Evolutionary conservation across 495 filamentous ascomycete species (phyloP).

Genomic region (Letharia columbiana): DNA sequence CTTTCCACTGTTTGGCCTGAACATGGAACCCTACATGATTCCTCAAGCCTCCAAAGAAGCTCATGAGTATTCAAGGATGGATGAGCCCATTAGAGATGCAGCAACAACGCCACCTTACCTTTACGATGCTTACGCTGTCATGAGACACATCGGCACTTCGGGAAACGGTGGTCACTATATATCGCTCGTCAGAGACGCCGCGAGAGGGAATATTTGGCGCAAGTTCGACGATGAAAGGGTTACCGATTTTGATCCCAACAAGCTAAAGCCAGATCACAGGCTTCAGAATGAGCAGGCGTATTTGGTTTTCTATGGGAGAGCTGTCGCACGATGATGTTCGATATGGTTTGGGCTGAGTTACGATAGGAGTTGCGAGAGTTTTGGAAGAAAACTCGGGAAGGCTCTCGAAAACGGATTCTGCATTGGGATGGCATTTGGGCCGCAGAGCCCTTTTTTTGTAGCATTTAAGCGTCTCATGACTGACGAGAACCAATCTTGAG

Average conservation of each 20-base stretch:
- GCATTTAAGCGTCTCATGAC: conserved; percentile 5
- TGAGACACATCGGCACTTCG: conserved; percentile 56
- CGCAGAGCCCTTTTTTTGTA: neutral
- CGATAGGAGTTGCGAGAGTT: neutral
- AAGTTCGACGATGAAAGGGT: conserved; percentile 56
- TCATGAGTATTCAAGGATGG: conserved; percentile 6
- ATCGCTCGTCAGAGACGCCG: conserved; percentile 53
- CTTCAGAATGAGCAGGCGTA: conserved; percentile 59
- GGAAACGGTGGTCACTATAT: conserved; percentile 64
- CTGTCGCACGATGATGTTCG: conserved; percentile 39
- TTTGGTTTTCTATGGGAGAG: conserved; percentile 57
- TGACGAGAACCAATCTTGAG: neutral
- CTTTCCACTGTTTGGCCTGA: conserved; percentile 57
- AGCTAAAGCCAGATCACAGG: conserved; percentile 38
- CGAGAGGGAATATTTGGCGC: conserved; percentile 49
- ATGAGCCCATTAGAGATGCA: conserved; percentile 29
- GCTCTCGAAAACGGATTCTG: neutral
- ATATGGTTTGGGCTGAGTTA: conserved; percentile 6
- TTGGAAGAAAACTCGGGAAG: conserved; percentile 1
- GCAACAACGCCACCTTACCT: conserved; percentile 55
- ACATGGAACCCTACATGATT: conserved; percentile 40
- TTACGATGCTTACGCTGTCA: conserved; percentile 65
- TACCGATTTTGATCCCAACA: conserved; percentile 49
- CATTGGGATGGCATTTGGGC: conserved; percentile 16
- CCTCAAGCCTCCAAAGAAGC: conserved; percentile 12